Evolutionary conservation across 2,329 filamentous ascomycete genomes (phyloP), one percentile per base, ranked within the genome.

Genomic region (Cyanodermella asteris): DNA sequence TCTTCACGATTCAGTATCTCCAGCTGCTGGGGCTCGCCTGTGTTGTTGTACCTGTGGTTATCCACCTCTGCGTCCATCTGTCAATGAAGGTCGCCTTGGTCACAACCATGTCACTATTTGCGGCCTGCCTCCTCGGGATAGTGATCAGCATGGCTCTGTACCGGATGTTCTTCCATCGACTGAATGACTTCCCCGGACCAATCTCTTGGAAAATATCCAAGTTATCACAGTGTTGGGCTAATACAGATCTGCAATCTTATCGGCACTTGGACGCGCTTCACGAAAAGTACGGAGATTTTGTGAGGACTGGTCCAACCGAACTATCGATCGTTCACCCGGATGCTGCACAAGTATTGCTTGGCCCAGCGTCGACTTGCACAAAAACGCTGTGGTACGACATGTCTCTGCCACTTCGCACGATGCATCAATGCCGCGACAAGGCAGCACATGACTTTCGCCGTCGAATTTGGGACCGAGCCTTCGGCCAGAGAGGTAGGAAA

Each of bases 391-490:
- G 40, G 35, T 45, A 45, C 23, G 34, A 34, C 20, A 17, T 34
- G 5, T 27, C 30, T 16, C 27, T 36, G 10, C 33, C 38, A 5
- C 26, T 29, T 6, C 16, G 35, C n/a, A 38, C 36, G 3, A 23
- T 45, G 2, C 32, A 37, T 5, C 36, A 29, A 14, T 31, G 26
- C 5, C 29, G 42, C n/a, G 32, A 39, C 17, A 35, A 35, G 6
- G 24, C 27, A 13, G 27, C 24, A 3, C 43, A 45, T 28, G 23
- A 31, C 7, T 20, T 23, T 12, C 26, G 33, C 12, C 24, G 38
- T 13, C 24, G 34, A 21, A 30, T 39, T 13, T 45, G 44, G 43
- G 42, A 45, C 28, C 38, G 36, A 9, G 44, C 33, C 2, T 46
- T 47, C 14, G 40, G 37, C 22, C 24, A 33, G 3, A 39, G 37